Conservation (phyloP, 2,329 filamentous ascomycete genomes). For the Canariomyces notabilis region DNA sequence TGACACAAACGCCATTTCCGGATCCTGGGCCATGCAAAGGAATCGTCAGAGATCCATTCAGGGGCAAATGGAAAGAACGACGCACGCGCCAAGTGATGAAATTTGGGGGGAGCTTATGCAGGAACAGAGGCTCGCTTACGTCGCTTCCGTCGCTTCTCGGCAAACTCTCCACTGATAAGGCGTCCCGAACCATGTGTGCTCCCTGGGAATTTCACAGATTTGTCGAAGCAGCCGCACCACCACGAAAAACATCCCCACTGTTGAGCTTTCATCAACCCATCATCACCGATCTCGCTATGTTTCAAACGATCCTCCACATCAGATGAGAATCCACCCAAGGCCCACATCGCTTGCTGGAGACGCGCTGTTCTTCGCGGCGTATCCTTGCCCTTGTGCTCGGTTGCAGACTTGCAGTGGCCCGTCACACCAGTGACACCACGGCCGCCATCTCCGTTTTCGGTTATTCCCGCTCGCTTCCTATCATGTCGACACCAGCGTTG, state of each 20-base stretch:
- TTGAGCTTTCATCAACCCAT: constrained; percentile 17
- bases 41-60: too few species aligned
- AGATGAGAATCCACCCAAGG: constrained; percentile 10
- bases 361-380: constrained; percentile 6
- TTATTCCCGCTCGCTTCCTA: constrained; percentile 5
- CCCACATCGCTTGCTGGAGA: constrained; percentile 11
- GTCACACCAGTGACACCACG: constrained; percentile 1
- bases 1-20: too few species aligned
- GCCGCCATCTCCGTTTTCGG: constrained; percentile 9
- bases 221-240: constrained; percentile 13
- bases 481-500: neutral
- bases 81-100: neutral
- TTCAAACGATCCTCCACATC: constrained; percentile 17
- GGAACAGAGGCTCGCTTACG: constrained; percentile 8
- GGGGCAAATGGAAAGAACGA: neutral
- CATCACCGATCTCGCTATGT: constrained; percentile 17
- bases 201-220: neutral
- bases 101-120: constrained; percentile 3
- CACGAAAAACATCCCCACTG: constrained; percentile 11
- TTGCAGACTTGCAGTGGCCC: too few species aligned
- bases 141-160: neutral
- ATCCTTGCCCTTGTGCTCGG: neutral
- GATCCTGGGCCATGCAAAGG: too few species aligned
- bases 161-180: neutral
- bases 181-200: too few species aligned